phyloP scores from a whole-genome alignment of 495 filamentous ascomycete species.

The Lasiosphaeria ovina region DNA sequence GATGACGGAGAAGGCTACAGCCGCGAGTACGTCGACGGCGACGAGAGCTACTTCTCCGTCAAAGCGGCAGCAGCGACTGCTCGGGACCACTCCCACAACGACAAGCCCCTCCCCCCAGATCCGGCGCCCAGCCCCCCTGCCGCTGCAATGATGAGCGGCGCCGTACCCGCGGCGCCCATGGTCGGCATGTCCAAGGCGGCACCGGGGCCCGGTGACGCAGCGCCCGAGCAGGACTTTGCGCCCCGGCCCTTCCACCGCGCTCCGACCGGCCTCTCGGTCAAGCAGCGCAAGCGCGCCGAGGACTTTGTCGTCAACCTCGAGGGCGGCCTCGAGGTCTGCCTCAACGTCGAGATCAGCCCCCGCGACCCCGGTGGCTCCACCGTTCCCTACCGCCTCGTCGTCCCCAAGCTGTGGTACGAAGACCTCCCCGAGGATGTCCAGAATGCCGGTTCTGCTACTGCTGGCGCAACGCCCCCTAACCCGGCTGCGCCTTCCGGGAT shows the following conservation, averaged over 20 bases:
- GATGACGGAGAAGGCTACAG: background rate
- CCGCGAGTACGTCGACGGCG: slow-evolving; percentile 39
- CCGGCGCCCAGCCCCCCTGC: background rate
- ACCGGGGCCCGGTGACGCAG: slow-evolving; percentile 14
- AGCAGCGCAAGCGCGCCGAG: slow-evolving; percentile 46
- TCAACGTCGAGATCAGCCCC: slow-evolving; percentile 84
- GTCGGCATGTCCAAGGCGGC: slow-evolving; percentile 17
- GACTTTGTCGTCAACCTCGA: slow-evolving; percentile 59
- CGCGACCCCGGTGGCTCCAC: slow-evolving; percentile 88
- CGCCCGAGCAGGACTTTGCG: slow-evolving; percentile 19
- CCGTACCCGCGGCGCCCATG: slow-evolving; percentile 2
- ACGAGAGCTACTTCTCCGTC: slow-evolving; percentile 44
- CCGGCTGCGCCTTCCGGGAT: too few relatives aligned
- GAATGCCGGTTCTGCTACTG: too few relatives aligned
- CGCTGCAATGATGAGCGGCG: slow-evolving; percentile 16
- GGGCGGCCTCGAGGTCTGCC: slow-evolving; percentile 75
- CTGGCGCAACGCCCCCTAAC: too few relatives aligned
- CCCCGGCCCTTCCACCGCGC: slow-evolving; percentile 63
- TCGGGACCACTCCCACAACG: background rate
- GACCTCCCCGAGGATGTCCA: slow-evolving; percentile 13
- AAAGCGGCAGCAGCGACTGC: slow-evolving; percentile 20
- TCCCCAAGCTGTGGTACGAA: slow-evolving; percentile 69
- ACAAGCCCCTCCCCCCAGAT: slow-evolving; percentile 10
- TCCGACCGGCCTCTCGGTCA: slow-evolving; percentile 65
- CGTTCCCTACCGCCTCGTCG: slow-evolving; percentile 77